Base-by-base conservation (phyloP, 1,284 basidiomycete genomes). In the Moesziomyces globuligerus region DNA sequence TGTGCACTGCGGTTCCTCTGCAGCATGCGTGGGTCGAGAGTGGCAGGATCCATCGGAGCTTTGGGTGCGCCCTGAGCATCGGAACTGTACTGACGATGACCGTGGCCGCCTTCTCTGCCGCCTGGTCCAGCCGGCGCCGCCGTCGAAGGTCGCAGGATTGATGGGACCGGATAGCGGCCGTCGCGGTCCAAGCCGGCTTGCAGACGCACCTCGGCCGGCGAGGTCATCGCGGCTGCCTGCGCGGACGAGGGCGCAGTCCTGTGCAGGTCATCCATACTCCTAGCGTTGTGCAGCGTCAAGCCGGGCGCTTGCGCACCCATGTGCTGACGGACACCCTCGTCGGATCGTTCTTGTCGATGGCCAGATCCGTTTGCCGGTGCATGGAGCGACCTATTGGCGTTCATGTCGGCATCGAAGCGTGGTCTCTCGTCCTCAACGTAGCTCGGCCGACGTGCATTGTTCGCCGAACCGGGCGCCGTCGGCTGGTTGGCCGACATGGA, bases 231-330 rank as follows among this genome's bases (percentile, higher is more conserved):
- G 18, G 59, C 43, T 4, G 57, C 20, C 39, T 55, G 59, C 3
- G 48, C 32, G n/a, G 64, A 29, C 17, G 39, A 34, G 20, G 50
- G 53, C n/a, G 48, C 18, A 18, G 60, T 23, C 44, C 56, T 47
- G 39, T 60, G 64, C 29, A 75, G 48, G 45, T 75, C 70, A 15
- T 75, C 72, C 69, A 75, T 65, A 49, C 72, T 75, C 18, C 50
- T 45, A 21, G 71, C 60, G 42, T 61, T 75, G 51, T 75, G 69
- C 28, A 72, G 25, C 7, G 55, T 67, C 17, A 72, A 28, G 15
- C n/a, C 32, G 3, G 49, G 39, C 25, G 55, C 29, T n/a, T 46
- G 50, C 48, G 39, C 47, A 15, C 51, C 40, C 13, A 46, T 26
- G 18, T 15, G 20, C 1, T 54, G 48, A 18, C 48, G 60, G 18